Evolutionary conservation across 495 filamentous ascomycete species (phyloP), one percentile per base, ranked within the genome.

Genomic region (Penicillium cosmopolitanum): DNA sequence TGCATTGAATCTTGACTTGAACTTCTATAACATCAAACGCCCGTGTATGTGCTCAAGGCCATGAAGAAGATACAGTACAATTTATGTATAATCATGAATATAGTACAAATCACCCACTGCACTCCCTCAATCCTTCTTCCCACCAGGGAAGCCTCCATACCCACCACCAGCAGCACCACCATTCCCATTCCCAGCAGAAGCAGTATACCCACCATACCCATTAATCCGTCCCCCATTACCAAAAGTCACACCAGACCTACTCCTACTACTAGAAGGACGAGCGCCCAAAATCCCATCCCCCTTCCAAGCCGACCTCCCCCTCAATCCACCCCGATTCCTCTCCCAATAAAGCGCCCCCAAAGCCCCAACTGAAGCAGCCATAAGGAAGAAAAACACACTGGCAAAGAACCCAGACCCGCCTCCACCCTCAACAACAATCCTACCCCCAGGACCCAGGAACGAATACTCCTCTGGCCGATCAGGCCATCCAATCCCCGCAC

Each of bases 121-220:
- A 21, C 6, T 48, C 34, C 6, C 60, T 83, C 65, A 86, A 71
- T 85, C 84, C 53, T 77, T 83, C 70, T 85, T 85, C 33, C 80
- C 81, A 63, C 66, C 74, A 23, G 62, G 57, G 54, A 78, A 77
- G 18, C 76, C 78, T 33, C 77, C 78, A 72, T 82, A 83, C 34
- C 73, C 74, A 60, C 69, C 61, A 38, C 68, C 71, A 35, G n/a
- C n/a, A n/a, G n/a, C n/a, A 15, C 61, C 73, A 4, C 57, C 58
- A 62, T 47, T 66, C 6, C 44, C 56, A 47, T 33, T 46, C 7
- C n/a, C 16, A 56, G 57, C 44, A 54, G 63, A 60, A 34, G 70
- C 53, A 35, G 73, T 66, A 67, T 74, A 77, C n/a, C 81, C 78
- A 34, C 80, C 81, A 69, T 84, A 84, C n/a, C 82, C 82, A 66